Percentiles rank a stretch among this genome's conserved stretches.
Conservation (phyloP, 192 early-diverging fungal species). For the Backusella sp. region DNA sequence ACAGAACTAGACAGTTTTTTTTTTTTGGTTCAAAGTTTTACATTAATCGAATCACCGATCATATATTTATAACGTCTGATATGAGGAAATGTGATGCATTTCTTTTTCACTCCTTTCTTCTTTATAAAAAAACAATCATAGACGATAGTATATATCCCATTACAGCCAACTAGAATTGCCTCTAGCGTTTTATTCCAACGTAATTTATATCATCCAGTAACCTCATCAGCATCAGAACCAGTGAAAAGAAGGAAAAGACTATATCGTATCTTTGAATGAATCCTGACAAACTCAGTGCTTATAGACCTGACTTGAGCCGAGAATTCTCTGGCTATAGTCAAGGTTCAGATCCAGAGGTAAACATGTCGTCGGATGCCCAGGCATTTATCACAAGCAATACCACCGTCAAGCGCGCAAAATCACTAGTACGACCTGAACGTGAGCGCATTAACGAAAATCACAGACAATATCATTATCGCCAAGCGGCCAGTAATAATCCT, state of each 20-base stretch:
- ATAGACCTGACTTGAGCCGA: slow-evolving; percentile 9
- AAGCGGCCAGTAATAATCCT: slow-evolving; percentile 38
- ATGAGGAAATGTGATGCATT: background rate
- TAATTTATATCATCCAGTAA: background rate
- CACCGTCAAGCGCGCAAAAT: slow-evolving; percentile 55
- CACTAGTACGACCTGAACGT: slow-evolving; percentile 68
- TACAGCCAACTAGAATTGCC: background rate
- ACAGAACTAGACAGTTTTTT: background rate
- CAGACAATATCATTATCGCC: slow-evolving; percentile 45
- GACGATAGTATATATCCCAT: background rate
- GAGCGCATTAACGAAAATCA: slow-evolving; percentile 49
- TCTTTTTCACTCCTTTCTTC: background rate
- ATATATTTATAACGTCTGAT: background rate
- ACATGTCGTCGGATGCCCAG: slow-evolving; percentile 9
- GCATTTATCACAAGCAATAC: slow-evolving; percentile 6
- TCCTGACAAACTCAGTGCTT: background rate
- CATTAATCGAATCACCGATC: slow-evolving; percentile 5
- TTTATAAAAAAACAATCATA: background rate
- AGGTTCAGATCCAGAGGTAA: slow-evolving; percentile 7
- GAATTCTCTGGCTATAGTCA: slow-evolving; percentile 8
- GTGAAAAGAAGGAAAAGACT: background rate
- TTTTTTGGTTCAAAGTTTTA: slow-evolving; percentile 5
- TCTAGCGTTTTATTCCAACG: background rate
- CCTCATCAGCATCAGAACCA: background rate
- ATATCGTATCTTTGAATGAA: background rate